Percentiles rank a stretch among this genome's conserved stretches.
phyloP scores from a whole-genome alignment of 140 eudicot species.

The Bidens hawaiensis region DNA sequence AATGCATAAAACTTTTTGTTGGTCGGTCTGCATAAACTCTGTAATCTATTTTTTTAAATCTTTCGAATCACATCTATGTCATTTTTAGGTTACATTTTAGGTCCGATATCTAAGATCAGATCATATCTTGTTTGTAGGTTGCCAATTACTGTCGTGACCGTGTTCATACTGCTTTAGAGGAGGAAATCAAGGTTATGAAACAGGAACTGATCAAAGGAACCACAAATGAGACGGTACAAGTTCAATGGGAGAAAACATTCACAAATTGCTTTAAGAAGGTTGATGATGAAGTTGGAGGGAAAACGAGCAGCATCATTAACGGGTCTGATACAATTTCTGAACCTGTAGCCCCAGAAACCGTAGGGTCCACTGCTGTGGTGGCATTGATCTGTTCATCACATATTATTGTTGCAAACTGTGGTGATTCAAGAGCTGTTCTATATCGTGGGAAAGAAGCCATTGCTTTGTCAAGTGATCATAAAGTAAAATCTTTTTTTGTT shows the following conservation, averaged over 20 bases:
- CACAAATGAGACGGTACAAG: conserved; percentile 37
- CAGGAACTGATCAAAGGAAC: conserved; percentile 40
- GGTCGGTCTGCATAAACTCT: background rate
- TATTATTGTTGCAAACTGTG: conserved; percentile 81
- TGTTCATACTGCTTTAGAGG: conserved; percentile 60
- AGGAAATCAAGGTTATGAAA: conserved; percentile 48
- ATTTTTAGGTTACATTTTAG: background rate
- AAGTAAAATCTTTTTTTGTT: conserved; percentile 44
- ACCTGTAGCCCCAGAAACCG: conserved; percentile 88
- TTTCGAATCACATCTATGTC: background rate
- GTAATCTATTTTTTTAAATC: background rate
- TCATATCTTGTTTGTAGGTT: conserved; percentile 42
- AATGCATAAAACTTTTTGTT: background rate
- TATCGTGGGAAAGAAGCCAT: conserved; percentile 91
- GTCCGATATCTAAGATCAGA: background rate
- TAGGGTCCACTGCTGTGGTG: conserved; percentile 96
- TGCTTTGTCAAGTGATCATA: conserved; percentile 76
- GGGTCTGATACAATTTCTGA: conserved; percentile 21
- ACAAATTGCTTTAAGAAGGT: conserved; percentile 65
- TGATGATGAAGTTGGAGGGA: conserved; percentile 89
- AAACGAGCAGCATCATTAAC: conserved; percentile 29
- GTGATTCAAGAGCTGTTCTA: conserved; percentile 96
- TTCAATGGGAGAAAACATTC: conserved; percentile 70
- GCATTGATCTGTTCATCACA: conserved; percentile 83
- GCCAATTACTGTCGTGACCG: conserved; percentile 86